Evolutionary conservation across 1,284 basidiomycete species (phyloP).

Genomic region (Polyporus tsugae): DNA sequence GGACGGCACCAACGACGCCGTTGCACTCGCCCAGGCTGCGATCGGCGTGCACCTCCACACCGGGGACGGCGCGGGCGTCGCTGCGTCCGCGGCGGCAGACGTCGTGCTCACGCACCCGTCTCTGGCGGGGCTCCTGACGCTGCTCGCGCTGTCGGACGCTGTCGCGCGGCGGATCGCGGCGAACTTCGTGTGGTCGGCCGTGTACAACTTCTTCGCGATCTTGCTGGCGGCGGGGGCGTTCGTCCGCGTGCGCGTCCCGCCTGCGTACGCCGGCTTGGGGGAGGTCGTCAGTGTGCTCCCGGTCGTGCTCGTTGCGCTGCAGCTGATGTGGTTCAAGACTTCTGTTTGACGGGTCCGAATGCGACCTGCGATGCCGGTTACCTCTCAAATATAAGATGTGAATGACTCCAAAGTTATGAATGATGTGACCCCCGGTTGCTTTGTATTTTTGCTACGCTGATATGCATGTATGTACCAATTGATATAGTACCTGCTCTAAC

Average conservation of each 20-base stretch:
- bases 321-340: conserved; percentile 42
- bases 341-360: neutral
- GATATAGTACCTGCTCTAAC: too few relatives aligned
- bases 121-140: conserved; percentile 48
- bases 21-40: conserved; percentile 61
- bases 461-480: too few relatives aligned
- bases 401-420: neutral
- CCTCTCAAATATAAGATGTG: neutral
- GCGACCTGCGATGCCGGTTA: neutral
- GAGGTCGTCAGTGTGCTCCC: conserved; percentile 54
- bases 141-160: conserved; percentile 52
- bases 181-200: conserved; percentile 57
- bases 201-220: conserved; percentile 55
- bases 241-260: conserved; percentile 47
- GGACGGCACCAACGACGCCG: conserved; percentile 62
- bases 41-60: conserved; percentile 55
- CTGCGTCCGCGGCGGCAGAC: conserved; percentile 55
- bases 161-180: conserved; percentile 49
- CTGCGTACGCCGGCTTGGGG: conserved; percentile 52
- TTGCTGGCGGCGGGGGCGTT: conserved; percentile 61
- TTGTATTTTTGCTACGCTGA: too few relatives aligned
- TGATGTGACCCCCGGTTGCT: neutral
- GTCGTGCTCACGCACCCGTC: conserved; percentile 53
- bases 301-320: conserved; percentile 48
- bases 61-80: conserved; percentile 47